Percentiles rank a stretch among this genome's conserved stretches.
phyloP scores from a whole-genome alignment of 2,329 filamentous ascomycete species.

The Exutisphaerella laricina region DNA sequence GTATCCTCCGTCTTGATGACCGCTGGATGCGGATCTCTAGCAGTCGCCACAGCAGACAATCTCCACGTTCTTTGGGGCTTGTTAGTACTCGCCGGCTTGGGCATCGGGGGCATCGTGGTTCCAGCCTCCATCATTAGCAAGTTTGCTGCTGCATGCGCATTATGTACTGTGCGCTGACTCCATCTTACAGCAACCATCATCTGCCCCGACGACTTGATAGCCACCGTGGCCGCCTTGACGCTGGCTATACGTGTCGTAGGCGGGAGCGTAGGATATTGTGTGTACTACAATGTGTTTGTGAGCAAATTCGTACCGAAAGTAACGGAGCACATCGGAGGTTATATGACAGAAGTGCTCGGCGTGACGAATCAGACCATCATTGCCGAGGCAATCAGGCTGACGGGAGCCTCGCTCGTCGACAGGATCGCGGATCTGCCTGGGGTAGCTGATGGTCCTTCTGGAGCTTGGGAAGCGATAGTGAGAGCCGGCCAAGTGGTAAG shows the following conservation, averaged over 20 bases:
- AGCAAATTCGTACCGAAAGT: conserved; percentile 40
- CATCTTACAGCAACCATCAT: conserved; percentile 54
- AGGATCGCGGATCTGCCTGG: conserved; percentile 47
- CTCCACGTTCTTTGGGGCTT: conserved; percentile 27
- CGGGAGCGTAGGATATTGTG: conserved; percentile 50
- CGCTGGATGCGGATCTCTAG: conserved; percentile 42
- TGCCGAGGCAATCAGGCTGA: conserved; percentile 49
- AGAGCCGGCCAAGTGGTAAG: too few species aligned
- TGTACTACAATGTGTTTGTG: conserved; percentile 37
- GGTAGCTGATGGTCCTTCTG: conserved; percentile 47
- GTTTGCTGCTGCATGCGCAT: conserved; percentile 3
- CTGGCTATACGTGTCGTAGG: conserved; percentile 65
- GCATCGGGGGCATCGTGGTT: conserved; percentile 61
- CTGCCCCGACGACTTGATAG: conserved; percentile 64
- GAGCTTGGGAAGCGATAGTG: conserved; percentile 22
- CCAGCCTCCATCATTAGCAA: conserved; percentile 57
- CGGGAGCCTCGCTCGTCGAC: conserved; percentile 47
- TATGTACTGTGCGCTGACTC: background rate
- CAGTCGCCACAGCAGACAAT: conserved; percentile 29
- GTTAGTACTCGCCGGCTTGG: conserved; percentile 53
- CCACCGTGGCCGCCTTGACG: conserved; percentile 62
- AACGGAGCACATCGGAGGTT: conserved; percentile 43
- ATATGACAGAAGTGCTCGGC: conserved; percentile 45
- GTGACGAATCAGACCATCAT: conserved; percentile 43
- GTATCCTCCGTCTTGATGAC: conserved; percentile 60